Evolutionary conservation across 2,329 filamentous ascomycete species (phyloP).

Genomic region (Clarireedia hainanense): DNA sequence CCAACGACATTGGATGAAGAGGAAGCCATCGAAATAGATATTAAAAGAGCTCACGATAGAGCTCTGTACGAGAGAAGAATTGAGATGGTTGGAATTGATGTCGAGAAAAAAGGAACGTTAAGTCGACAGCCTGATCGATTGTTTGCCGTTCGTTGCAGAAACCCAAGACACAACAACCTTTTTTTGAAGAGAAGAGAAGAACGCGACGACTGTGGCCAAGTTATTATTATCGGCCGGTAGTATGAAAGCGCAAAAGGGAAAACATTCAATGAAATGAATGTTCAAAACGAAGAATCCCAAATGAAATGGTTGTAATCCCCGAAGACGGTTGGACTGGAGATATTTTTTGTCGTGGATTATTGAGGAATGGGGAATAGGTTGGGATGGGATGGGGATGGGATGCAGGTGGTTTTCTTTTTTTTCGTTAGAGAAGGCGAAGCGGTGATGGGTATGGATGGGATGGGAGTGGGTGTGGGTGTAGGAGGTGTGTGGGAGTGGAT

Average conservation of each 20-base stretch:
- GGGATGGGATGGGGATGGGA: conserved; percentile 1
- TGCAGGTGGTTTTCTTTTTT: no score
- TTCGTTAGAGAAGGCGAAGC: not conserved
- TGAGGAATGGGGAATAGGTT: not conserved
- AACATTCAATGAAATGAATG: conserved; percentile 6
- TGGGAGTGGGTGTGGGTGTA: not conserved
- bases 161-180: conserved; percentile 12
- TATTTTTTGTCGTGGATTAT: not conserved
- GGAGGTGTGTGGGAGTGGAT: not conserved
- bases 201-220: conserved; percentile 20
- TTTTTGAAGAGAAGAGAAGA: not conserved
- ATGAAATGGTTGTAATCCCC: conserved; percentile 5
- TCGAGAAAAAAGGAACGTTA: conserved; percentile 15
- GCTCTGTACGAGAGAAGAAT: conserved; percentile 8
- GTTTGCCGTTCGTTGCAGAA: conserved; percentile 9
- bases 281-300: not conserved
- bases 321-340: not conserved
- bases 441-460: not conserved
- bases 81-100: not conserved
- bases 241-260: not conserved
- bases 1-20: conserved; percentile 82
- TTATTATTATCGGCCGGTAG: not conserved
- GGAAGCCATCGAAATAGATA: conserved; percentile 24
- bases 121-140: conserved; percentile 9
- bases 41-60: conserved; percentile 17